Evolutionary conservation across 2,329 filamentous ascomycete species (phyloP).

Genomic region (Aspergillus spinulosporus): DNA sequence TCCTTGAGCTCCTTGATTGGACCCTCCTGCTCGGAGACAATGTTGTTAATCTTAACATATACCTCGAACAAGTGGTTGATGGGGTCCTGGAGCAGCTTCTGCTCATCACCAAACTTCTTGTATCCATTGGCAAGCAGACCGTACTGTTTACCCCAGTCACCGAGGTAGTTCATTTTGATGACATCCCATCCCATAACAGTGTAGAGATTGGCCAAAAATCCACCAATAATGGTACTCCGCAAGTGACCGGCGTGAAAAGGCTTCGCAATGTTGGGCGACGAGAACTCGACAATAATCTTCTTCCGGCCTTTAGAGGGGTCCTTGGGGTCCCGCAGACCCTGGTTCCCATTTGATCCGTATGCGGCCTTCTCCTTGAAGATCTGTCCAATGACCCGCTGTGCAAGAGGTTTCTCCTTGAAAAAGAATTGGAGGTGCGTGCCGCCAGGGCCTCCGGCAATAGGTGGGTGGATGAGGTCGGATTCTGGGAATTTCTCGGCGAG

Average conservation of each 20-base stretch:
- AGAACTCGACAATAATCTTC: slow-evolving; percentile 65
- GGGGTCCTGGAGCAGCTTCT: slow-evolving; percentile 60
- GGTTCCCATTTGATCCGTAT: slow-evolving; percentile 61
- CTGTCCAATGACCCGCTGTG: slow-evolving; percentile 58
- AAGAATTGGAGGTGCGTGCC: slow-evolving; percentile 66
- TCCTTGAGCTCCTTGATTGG: slow-evolving; percentile 57
- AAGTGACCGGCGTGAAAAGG: slow-evolving; percentile 67
- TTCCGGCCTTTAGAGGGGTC: slow-evolving; percentile 58
- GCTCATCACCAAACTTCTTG: slow-evolving; percentile 61
- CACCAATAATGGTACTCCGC: slow-evolving; percentile 67
- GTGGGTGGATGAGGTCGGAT: slow-evolving; percentile 59
- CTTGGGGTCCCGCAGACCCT: slow-evolving; percentile 60
- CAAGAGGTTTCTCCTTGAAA: slow-evolving; percentile 60
- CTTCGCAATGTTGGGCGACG: slow-evolving; percentile 67
- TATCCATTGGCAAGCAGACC: slow-evolving; percentile 64
- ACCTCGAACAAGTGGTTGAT: slow-evolving; percentile 67
- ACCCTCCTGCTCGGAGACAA: slow-evolving; percentile 57
- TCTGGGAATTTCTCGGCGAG: slow-evolving; percentile 59
- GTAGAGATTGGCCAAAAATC: slow-evolving; percentile 64
- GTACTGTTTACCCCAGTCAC: slow-evolving; percentile 70
- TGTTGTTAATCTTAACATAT: slow-evolving; percentile 64
- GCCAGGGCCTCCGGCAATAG: slow-evolving; percentile 44
- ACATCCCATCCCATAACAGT: slow-evolving; percentile 63
- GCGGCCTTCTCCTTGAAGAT: slow-evolving; percentile 57
- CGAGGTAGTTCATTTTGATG: slow-evolving; percentile 65